Conservation (phyloP, 176 grass and related monocot species). For the Puya raimondii region DNA sequence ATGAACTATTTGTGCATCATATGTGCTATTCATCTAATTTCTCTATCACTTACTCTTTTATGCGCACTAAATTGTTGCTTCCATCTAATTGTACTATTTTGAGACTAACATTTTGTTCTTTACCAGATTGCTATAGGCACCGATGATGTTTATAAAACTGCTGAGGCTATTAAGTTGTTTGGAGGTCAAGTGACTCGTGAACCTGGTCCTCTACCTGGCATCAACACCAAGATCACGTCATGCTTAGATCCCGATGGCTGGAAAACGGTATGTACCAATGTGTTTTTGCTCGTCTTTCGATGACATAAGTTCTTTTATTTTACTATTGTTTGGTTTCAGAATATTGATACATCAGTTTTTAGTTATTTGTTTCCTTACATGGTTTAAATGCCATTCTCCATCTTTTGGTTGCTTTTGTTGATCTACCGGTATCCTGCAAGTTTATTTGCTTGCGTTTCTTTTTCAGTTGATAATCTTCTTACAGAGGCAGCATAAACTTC, state of each 20-base stretch:
- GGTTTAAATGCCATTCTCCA: too few species aligned
- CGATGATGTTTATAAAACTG: constrained; percentile 68
- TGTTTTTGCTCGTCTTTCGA: neutral
- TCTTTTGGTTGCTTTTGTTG: too few species aligned
- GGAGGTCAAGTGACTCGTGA: constrained; percentile 55
- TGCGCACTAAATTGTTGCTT: neutral
- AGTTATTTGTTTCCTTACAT: neutral
- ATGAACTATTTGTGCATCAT: too few species aligned
- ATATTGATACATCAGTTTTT: neutral
- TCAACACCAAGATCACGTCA: constrained; percentile 70
- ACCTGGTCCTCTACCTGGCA: constrained; percentile 57
- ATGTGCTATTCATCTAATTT: neutral
- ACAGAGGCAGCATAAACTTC: too few species aligned
- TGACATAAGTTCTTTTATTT: neutral
- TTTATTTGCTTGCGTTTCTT: too few species aligned
- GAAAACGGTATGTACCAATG: constrained; percentile 48
- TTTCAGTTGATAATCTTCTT: too few species aligned
- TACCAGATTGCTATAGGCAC: constrained; percentile 72
- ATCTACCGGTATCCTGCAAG: too few species aligned
- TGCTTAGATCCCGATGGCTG: constrained; percentile 79
- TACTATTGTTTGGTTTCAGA: neutral
- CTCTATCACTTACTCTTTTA: neutral
- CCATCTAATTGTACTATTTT: neutral
- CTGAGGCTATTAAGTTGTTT: constrained; percentile 44
- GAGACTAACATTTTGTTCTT: neutral